These are phyloP conservation scores for Fusarium sp. DNA, from an alignment of 2,329 filamentous ascomycete species.

Conservation along the genomic window DNA sequence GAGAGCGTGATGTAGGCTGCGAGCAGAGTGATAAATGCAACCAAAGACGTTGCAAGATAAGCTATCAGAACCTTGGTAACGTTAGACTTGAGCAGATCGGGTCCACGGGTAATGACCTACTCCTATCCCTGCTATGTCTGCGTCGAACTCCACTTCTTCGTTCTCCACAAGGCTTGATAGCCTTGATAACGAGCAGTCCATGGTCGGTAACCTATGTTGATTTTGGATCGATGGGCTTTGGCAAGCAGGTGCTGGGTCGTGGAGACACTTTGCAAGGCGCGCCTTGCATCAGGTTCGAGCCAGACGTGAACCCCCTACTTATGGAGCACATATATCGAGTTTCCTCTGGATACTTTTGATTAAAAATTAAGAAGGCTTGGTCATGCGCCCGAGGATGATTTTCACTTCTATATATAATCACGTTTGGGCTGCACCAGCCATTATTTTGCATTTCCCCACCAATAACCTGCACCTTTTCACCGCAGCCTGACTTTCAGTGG, in stretches of 20 bases:
- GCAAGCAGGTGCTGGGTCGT: no score
- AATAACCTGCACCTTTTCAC: neutral
- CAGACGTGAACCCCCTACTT: no score
- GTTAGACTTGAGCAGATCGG: rapidly evolving
- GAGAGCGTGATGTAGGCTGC: neutral
- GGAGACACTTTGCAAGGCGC: no score
- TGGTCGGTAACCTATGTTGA: neutral
- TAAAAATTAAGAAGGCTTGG: no score
- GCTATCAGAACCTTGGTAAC: neutral
- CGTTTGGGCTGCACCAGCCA: neutral
- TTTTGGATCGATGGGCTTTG: no score
- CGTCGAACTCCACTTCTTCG: neutral
- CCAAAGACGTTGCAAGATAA: neutral
- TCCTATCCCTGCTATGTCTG: conserved; percentile 14
- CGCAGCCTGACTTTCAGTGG: neutral
- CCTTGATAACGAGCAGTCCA: neutral
- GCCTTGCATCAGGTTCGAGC: no score
- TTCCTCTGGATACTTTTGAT: no score
- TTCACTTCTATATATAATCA: neutral
- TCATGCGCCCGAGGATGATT: neutral
- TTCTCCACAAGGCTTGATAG: neutral
- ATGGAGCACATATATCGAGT: no score
- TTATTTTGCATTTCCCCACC: neutral
- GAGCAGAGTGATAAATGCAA: neutral
- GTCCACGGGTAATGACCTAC: neutral